Evolutionary conservation across 2,329 filamentous ascomycete species (phyloP), one percentile per base, ranked within the genome.

Genomic region (Aspergillus hortae): DNA sequence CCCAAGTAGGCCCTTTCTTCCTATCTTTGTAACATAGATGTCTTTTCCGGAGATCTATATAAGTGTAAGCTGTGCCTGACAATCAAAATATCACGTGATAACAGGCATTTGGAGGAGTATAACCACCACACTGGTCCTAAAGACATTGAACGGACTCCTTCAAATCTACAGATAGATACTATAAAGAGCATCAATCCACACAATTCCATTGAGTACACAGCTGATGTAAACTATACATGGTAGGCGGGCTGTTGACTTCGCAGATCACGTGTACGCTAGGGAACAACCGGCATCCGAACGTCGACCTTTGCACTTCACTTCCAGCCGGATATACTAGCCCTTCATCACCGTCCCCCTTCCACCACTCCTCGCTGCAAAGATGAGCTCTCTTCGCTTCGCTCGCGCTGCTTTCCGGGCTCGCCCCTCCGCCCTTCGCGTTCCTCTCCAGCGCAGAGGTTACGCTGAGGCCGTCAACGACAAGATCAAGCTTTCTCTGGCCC

Each of bases 401-500:
- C 88, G 92, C 77, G 84, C 86, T 77, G 92, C 90, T 80, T 82
- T 96, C 75, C 84, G 90, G 78, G 89, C 85, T 71, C 88, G 87
- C 70, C 87, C 91, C 71, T 80, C 88, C 70, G 83, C 87, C 74
- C 80, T 92, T 76, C 83, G 87, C 74, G 81, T 85, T 65, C 85
- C 88, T 66, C 70, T 90, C 62, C 88, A 92, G 81, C 88, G 90
- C 76, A 86, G 94, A 82, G 87, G 87, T 68, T 99, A 99, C 76
- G 94, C 89, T 68, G 89, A 92, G 73, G 88, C 88, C 64, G 86
- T 90, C 67, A 79, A 86, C 70, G 89, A 92, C 83, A 92, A 92
- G 86, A 95, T 99, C 84, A 95, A 95, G 87, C 87, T 99, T 80
- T 96, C 90, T 82, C 83, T 99, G 80, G 86, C 89, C 74, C 89